Evolutionary conservation across 257 asterid genomes (phyloP).

Genomic region (Nicotiana sylvestris): DNA sequence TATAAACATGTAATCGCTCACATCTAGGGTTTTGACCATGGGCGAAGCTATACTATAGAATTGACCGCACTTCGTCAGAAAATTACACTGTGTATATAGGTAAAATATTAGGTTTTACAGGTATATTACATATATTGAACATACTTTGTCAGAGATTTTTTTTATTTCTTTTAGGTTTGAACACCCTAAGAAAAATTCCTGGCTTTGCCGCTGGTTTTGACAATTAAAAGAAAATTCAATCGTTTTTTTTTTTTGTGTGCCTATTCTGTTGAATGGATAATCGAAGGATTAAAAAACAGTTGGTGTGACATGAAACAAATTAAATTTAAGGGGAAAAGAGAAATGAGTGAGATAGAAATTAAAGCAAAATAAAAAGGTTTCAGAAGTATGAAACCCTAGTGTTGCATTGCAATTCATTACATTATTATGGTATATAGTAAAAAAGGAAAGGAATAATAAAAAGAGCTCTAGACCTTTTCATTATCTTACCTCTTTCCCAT

Average conservation of each 20-base stretch:
- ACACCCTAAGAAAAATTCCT: too few relatives aligned
- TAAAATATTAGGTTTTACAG: too few relatives aligned
- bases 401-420: not conserved
- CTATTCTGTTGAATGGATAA: not conserved
- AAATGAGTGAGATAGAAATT: not conserved
- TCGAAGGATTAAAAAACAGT: not conserved
- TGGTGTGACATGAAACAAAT: not conserved
- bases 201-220: too few relatives aligned
- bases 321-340: not conserved
- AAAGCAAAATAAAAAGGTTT: not conserved
- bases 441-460: not conserved
- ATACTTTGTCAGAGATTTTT: too few relatives aligned
- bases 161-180: too few relatives aligned
- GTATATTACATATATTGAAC: too few relatives aligned
- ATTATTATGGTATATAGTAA: not conserved
- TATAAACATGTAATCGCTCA: too few relatives aligned
- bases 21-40: too few relatives aligned
- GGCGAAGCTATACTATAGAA: too few relatives aligned
- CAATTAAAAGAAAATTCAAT: too few relatives aligned
- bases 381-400: not conserved
- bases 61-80: too few relatives aligned
- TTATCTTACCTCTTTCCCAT: not conserved
- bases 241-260: rapidly evolving
- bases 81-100: too few relatives aligned
- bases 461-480: not conserved